phyloP scores from a whole-genome alignment of 805 yeast species.

The Saturnispora ahearnii region DNA sequence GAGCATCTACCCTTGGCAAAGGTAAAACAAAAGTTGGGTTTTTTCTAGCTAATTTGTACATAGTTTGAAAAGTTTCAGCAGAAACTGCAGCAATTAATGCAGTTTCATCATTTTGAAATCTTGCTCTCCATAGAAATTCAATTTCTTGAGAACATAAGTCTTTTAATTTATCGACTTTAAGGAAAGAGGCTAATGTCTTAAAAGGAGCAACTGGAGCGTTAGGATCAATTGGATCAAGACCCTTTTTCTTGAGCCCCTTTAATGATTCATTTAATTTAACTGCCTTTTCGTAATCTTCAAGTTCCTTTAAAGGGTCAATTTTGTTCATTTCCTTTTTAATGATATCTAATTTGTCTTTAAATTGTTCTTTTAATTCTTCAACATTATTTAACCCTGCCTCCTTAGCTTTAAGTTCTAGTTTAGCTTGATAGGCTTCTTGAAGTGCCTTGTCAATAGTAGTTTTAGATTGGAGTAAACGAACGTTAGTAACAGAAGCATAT shows the following conservation, averaged over 20 bases:
- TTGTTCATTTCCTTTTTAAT: slow-evolving; percentile 48
- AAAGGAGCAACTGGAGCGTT: slow-evolving; percentile 38
- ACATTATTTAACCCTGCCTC: slow-evolving; percentile 38
- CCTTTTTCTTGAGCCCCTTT: slow-evolving; percentile 19
- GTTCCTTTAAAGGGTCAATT: slow-evolving; percentile 60
- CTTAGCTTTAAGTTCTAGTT: slow-evolving; percentile 33
- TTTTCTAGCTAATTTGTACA: slow-evolving; percentile 56
- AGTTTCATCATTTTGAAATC: slow-evolving; percentile 56
- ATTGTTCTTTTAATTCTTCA: slow-evolving; percentile 51
- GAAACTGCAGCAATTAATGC: slow-evolving; percentile 59
- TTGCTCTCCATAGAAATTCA: slow-evolving; percentile 81
- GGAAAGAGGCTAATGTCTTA: slow-evolving; percentile 61
- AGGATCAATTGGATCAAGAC: slow-evolving; percentile 30
- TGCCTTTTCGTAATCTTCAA: slow-evolving; percentile 39
- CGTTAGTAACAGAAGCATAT: slow-evolving; percentile 21
- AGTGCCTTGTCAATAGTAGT: slow-evolving; percentile 25
- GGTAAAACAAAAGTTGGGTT: slow-evolving; percentile 88
- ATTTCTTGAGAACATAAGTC: slow-evolving; percentile 53
- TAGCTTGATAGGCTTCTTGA: slow-evolving; percentile 31
- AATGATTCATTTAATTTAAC: slow-evolving; percentile 15
- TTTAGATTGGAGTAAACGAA: slow-evolving; percentile 24
- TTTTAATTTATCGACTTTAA: slow-evolving; percentile 58
- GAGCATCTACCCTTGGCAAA: slow-evolving; percentile 54
- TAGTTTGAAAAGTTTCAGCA: slow-evolving; percentile 46
- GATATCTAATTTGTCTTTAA: slow-evolving; percentile 51